Percentiles rank a stretch among this genome's conserved stretches.
These are phyloP conservation scores for Capronia epimyces DNA, from an alignment of 2,329 filamentous ascomycete species.

Conservation along the genomic window DNA sequence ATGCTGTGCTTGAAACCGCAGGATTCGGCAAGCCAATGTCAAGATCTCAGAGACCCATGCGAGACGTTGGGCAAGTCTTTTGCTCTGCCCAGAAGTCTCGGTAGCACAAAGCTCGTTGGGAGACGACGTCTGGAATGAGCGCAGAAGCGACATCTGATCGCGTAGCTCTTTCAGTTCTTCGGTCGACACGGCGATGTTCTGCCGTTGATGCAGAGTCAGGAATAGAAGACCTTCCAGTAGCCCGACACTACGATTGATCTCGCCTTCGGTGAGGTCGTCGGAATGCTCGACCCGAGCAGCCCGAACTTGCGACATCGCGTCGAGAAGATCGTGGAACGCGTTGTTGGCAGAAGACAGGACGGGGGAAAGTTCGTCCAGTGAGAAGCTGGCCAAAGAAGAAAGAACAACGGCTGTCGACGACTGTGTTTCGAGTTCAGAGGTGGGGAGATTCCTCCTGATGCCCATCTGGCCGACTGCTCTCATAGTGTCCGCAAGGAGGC, in stretches of 20 bases:
- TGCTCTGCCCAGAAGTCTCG: slow-evolving; percentile 28
- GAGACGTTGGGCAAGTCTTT: background rate
- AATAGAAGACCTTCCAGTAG: slow-evolving; percentile 81
- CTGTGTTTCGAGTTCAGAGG: slow-evolving; percentile 67
- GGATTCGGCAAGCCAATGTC: slow-evolving; percentile 55
- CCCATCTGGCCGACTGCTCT: slow-evolving; percentile 84
- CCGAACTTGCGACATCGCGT: slow-evolving; percentile 64
- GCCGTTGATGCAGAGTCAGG: slow-evolving; percentile 38
- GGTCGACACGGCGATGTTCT: slow-evolving; percentile 33
- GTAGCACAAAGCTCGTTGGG: background rate
- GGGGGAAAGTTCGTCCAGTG: slow-evolving; percentile 23
- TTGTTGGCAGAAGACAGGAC: slow-evolving; percentile 53
- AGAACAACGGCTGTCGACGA: slow-evolving; percentile 65
- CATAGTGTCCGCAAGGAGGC: slow-evolving; percentile 81
- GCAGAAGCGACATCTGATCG: slow-evolving; percentile 8
- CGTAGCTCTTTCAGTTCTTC: slow-evolving; percentile 31
- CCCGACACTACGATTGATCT: slow-evolving; percentile 71
- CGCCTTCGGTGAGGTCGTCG: slow-evolving; percentile 74
- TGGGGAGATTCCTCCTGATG: slow-evolving; percentile 73
- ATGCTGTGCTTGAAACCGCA: slow-evolving; percentile 63
- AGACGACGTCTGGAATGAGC: background rate
- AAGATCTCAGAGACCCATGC: slow-evolving; percentile 67
- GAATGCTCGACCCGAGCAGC: slow-evolving; percentile 67
- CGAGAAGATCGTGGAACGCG: slow-evolving; percentile 73
- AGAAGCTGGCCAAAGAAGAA: slow-evolving; percentile 48